Percentiles rank a stretch among this genome's conserved stretches.
Conservation (phyloP, 1,284 basidiomycete species). For the Malassezia cuniculi region DNA sequence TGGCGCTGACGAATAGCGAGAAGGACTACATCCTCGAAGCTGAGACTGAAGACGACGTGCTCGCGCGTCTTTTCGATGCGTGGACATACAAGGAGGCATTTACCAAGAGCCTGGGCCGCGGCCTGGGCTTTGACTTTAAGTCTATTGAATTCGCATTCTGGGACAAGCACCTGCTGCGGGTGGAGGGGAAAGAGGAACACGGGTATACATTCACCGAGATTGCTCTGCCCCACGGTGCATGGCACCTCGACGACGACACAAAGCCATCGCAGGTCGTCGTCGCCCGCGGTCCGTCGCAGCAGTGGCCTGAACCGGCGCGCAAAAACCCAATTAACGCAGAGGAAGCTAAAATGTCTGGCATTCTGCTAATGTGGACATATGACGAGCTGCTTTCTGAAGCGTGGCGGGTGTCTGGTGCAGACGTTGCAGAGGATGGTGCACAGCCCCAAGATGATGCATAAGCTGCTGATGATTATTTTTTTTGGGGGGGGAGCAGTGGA, state of each 20-base stretch:
- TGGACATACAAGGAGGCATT: constrained; percentile 44
- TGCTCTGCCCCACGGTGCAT: constrained; percentile 8
- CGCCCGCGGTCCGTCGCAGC: constrained; percentile 2
- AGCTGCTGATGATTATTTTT: too few species aligned
- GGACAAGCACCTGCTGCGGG: background rate
- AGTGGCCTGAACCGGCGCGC: background rate
- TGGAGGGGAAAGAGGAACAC: constrained; percentile 4
- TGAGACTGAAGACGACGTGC: constrained; percentile 3
- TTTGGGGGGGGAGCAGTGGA: too few species aligned
- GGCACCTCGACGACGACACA: background rate
- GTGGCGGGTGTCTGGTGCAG: too few species aligned
- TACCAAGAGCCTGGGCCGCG: constrained; percentile 34
- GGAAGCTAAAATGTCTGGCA: too few species aligned
- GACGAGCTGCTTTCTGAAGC: too few species aligned
- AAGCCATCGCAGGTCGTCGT: constrained; percentile 13
- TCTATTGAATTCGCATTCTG: constrained; percentile 22
- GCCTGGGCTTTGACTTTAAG: constrained; percentile 37
- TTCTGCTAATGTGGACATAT: too few species aligned
- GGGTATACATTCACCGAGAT: constrained; percentile 20
- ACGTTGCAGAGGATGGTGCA: too few species aligned
- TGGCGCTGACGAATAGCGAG: constrained; percentile 25
- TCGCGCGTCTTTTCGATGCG: constrained; percentile 22
- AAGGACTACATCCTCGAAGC: constrained; percentile 17
- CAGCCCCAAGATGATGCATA: too few species aligned
- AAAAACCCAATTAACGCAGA: too few species aligned